Base-by-base conservation (phyloP, 73 alveolate species). In the Halteria grandinella region DNA sequence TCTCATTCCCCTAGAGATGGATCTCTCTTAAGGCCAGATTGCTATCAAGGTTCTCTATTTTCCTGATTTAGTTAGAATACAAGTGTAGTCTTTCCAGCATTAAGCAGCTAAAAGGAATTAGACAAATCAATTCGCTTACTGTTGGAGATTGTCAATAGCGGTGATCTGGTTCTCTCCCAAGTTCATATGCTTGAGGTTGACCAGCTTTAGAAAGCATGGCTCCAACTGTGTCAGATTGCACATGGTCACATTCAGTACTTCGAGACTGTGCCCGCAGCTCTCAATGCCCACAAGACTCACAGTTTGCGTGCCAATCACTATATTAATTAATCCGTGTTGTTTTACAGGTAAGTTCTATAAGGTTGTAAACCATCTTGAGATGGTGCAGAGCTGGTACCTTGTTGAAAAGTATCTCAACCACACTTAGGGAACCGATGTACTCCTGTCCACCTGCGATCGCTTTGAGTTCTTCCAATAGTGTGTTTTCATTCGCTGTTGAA, bases 211-310 rank as follows among this genome's bases (percentile, higher is more conserved):
- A 48, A 86, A 70, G 8, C 47, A n/a, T n/a, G n/a, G 24, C 44
- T 86, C 94, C 21, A 86, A 59, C n/a, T 27, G 47, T 18, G 79
- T 73, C 1, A 86, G 55, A 14, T 47, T 31, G 29, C 94, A 86
- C 45, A 60, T 77, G 12, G 79, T 60, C 23, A 86, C 75, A 31
- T 82, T 48, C 20, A 86, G 64, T 29, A 31, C 49, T 43, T 86
- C 94, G 4, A 86, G 70, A 39, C 85, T 69, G 40, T 86, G 94
- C 1, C 87, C 81, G 34, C 48, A 17, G 1, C 79, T 39, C 69
- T 80, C 88, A 7, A 86, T 53, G 5, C 94, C 94, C 23, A 55
- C 49, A 0, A 82, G 60, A 27, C 81, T 55, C 0, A 32, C 48
- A 11, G 86, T 70, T 28, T 50, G 21, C 8, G 91, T 82, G 0